Base-by-base conservation (phyloP, 768 basidiomycete species). In the Termitomyces eurrhizus region DNA sequence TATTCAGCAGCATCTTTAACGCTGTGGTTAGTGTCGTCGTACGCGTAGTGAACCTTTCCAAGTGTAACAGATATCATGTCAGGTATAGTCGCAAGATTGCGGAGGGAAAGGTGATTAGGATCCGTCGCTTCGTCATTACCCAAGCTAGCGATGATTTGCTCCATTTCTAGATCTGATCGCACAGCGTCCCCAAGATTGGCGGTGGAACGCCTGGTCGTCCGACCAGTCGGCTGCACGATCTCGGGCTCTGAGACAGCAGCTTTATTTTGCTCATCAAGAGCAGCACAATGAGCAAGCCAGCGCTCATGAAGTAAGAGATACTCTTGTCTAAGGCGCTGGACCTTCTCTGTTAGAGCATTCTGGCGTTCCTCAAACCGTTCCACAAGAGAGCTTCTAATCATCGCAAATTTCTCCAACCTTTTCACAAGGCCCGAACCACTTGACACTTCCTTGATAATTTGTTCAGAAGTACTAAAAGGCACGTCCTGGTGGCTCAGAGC, bases 161-260 rank as follows among this genome's bases (percentile, higher is more conserved):
- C 92, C 86, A 97, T 95, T 77, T 98, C 96, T 59, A 96, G 81
- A 73, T 98, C 95, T 18, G 95, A 94, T 4, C 93, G 88, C 16
- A 95, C 95, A 14, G 92, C 88, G 72, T 97, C 95, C 32, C 92
- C 92, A 63, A 92, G 75, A 46, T 75, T 76, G 0, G 89, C 87
- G 51, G 87, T 80, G 11, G 88, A 84, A 29, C 92, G 85, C 33
- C 92, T 83, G 9, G 91, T 92, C 45, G 89, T 87, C 54, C 92
- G 80, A 24, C 79, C 76, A 44, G 77, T 65, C 45, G 77, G 75
- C 44, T 78, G 74, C 21, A 73, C 61, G 3, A 66, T 59, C 60
- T 80, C 80, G 4, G 71, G 69, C 41, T 79, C 84, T 0, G 76
- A 70, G 16, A 73, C 76, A 39, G 72, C 64, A 6, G 74, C 74